Base-by-base conservation (phyloP, 2,329 filamentous ascomycete species). In the Alternaria gansuensis region DNA sequence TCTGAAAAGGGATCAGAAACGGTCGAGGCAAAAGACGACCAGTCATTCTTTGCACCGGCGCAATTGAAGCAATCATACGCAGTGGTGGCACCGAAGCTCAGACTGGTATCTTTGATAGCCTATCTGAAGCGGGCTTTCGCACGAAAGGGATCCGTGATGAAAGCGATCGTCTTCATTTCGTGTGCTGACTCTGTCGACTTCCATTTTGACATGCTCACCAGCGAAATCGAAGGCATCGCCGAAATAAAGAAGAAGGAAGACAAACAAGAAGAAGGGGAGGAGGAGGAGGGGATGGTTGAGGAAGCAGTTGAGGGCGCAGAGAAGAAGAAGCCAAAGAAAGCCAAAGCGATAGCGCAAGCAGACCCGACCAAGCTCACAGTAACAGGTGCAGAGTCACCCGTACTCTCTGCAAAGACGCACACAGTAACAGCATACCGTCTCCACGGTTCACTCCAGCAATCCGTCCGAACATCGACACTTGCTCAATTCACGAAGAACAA, bases 111-210 rank as follows among this genome's bases (percentile, higher is more conserved):
- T 0, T 84, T 99, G 21, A 88, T 93, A 26, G 90, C 92, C 0
- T 86, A 93, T 31, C 82, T 99, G 57, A 96, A 94, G 75, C 88
- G 92, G 17, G 88, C 93, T 0, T 98, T 99, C 77, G 89, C 92
- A 57, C 86, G 93, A 17, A 91, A 90, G 76, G 94, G 93, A 0
- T 92, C 92, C 1, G 91, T 96, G 17, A 97, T 96, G 91, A 98
- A 99, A 78, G 91, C 90, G 23, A 97, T 99, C 60, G 84, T 99
- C 34, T 99, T 99, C 80, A 91, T 99, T 48, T 97, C 94, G 10
- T 99, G 95, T 72, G 93, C 95, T 21, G 95, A 99, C 76, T 95
- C 92, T 1, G 95, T 98, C 59, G 93, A 99, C 75, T 99, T 97
- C 70, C 94, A 98, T 76, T 98, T 93, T 75, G 90, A 96, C 60